These are phyloP conservation scores for Candida peoriensis DNA, from an alignment of 805 yeast species.

Conservation along the genomic window DNA sequence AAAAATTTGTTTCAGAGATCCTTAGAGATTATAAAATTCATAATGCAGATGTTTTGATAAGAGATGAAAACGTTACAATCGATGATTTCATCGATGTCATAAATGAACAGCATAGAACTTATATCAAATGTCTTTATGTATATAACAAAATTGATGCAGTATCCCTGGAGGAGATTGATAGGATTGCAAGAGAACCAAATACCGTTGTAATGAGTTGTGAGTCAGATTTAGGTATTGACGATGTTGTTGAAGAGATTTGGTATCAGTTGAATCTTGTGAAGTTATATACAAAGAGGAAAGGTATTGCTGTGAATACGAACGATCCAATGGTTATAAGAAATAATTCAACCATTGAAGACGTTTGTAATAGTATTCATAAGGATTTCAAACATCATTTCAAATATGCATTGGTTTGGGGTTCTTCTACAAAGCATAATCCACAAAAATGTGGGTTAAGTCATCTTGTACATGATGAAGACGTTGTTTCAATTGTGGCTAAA, in stretches of 20 bases:
- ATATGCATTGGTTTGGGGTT: constrained; percentile 96
- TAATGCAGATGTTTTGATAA: constrained; percentile 86
- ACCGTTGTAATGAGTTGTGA: constrained; percentile 94
- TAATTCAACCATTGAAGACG: constrained; percentile 73
- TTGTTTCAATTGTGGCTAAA: constrained; percentile 84
- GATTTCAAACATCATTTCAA: constrained; percentile 90
- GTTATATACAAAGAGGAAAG: constrained; percentile 84
- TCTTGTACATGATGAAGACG: constrained; percentile 86
- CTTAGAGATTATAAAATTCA: constrained; percentile 85
- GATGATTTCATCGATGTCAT: constrained; percentile 92
- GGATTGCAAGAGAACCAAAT: constrained; percentile 87
- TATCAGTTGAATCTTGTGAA: constrained; percentile 74
- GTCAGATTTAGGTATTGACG: constrained; percentile 78
- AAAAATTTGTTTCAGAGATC: constrained; percentile 69
- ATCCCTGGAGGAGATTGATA: constrained; percentile 87
- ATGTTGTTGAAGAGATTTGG: constrained; percentile 92
- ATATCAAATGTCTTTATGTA: constrained; percentile 87
- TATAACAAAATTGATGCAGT: constrained; percentile 96
- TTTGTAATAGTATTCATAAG: constrained; percentile 88
- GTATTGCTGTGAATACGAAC: constrained; percentile 69
- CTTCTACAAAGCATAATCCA: constrained; percentile 90
- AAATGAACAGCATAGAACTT: constrained; percentile 81
- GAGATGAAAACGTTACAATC: constrained; percentile 85
- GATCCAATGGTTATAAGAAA: constrained; percentile 91
- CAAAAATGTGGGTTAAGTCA: constrained; percentile 93